Conservation (phyloP, 495 filamentous ascomycete species). For the Clavariopsis aquatica region DNA sequence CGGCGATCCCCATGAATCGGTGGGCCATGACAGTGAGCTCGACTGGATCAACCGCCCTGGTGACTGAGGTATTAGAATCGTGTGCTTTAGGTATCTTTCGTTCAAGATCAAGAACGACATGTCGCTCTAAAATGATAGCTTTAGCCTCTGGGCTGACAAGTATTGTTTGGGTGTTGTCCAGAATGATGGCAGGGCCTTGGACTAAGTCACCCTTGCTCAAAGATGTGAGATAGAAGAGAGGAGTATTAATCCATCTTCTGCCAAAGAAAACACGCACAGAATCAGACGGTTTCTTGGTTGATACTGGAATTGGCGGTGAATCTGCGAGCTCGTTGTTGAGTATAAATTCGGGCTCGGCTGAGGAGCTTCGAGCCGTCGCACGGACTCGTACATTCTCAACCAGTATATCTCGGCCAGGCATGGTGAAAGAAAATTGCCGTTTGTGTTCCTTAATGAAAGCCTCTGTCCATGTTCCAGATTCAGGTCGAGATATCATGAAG, state of each 20-base stretch:
- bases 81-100: neutral
- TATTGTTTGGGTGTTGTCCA: slow-evolving; percentile 29
- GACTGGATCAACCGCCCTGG: slow-evolving; percentile 17
- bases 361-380: slow-evolving; percentile 25
- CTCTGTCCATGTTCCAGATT: slow-evolving; percentile 45
- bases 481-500: slow-evolving; percentile 50
- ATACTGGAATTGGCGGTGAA: neutral
- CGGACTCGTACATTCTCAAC: slow-evolving; percentile 57
- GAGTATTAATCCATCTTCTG: slow-evolving; percentile 11
- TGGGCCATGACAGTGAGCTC: slow-evolving; percentile 29
- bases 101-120: slow-evolving; percentile 22
- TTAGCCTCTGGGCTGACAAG: slow-evolving; percentile 12
- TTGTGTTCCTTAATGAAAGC: slow-evolving; percentile 53
- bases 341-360: slow-evolving; percentile 5
- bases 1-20: slow-evolving; percentile 25
- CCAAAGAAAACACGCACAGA: slow-evolving; percentile 18
- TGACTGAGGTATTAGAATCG: neutral
- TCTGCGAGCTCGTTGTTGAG: slow-evolving; percentile 9
- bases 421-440: slow-evolving; percentile 55
- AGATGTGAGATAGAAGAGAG: slow-evolving; percentile 17
- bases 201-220: slow-evolving; percentile 14
- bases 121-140: slow-evolving; percentile 17
- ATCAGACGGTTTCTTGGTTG: slow-evolving; percentile 9
- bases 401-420: slow-evolving; percentile 52
- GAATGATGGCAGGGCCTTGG: slow-evolving; percentile 22